phyloP scores from a whole-genome alignment of 192 early-diverging fungal species.

The Rhizoclosmatium globosum region DNA sequence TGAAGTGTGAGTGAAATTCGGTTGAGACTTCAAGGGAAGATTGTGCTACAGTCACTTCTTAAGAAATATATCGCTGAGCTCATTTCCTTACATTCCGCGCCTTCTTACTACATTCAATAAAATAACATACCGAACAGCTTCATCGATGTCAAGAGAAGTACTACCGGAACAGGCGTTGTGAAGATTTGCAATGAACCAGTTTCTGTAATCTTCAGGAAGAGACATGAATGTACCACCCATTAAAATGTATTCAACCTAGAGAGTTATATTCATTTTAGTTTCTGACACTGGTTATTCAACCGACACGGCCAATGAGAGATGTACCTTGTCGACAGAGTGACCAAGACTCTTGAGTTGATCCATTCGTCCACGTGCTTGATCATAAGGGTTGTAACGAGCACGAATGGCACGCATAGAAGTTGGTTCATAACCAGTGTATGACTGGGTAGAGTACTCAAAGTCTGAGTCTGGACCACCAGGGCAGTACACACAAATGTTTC shows the following conservation, averaged over 20 bases:
- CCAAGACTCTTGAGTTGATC: slow-evolving; percentile 94
- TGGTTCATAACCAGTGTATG: slow-evolving; percentile 99
- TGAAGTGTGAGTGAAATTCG: background rate
- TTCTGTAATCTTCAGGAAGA: slow-evolving; percentile 90
- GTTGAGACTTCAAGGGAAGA: too few species aligned
- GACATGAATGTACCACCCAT: slow-evolving; percentile 99
- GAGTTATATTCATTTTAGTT: slow-evolving; percentile 3
- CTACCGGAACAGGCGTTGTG: slow-evolving; percentile 97
- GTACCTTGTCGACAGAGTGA: slow-evolving; percentile 94
- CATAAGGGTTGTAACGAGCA: slow-evolving; percentile 96
- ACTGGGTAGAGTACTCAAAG: slow-evolving; percentile 99
- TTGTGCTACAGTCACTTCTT: too few species aligned
- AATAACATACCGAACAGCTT: slow-evolving; percentile 82
- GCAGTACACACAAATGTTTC: slow-evolving; percentile 98
- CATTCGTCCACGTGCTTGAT: slow-evolving; percentile 92
- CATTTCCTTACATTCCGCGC: too few species aligned
- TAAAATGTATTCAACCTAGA: slow-evolving; percentile 87
- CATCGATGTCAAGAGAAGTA: slow-evolving; percentile 89
- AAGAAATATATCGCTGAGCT: too few species aligned
- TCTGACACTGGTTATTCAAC: background rate
- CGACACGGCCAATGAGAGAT: slow-evolving; percentile 1
- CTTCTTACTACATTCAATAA: too few species aligned
- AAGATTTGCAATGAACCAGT: slow-evolving; percentile 97
- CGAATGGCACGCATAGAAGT: slow-evolving; percentile 99
- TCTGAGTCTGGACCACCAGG: slow-evolving; percentile 99